Conservation (phyloP, 2,329 filamentous ascomycete species). For the Biscogniauxia marginata region DNA sequence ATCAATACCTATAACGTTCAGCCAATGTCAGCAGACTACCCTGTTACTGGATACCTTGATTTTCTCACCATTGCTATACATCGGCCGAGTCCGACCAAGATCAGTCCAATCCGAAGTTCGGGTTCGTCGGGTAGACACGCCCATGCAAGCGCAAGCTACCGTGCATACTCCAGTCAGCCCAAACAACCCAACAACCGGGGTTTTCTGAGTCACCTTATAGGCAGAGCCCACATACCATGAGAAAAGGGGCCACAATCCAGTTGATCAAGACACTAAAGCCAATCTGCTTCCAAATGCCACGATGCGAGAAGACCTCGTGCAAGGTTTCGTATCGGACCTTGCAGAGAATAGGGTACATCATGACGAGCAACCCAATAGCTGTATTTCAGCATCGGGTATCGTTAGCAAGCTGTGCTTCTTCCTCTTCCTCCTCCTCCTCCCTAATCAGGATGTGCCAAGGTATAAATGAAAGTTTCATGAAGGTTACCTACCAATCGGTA, state of each 20-base stretch:
- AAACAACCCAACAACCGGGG: no score
- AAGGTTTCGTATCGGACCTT: conserved; percentile 79
- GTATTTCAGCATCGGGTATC: no score
- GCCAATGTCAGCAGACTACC: not conserved
- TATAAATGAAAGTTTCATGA: not conserved
- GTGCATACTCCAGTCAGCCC: not conserved
- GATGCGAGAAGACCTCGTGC: conserved; percentile 61
- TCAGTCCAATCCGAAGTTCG: conserved; percentile 63
- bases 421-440: no score
- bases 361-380: conserved; percentile 79
- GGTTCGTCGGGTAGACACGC: conserved; percentile 61
- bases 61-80: conserved; percentile 80
- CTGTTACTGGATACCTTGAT: not conserved
- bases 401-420: no score
- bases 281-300: conserved; percentile 75
- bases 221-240: conserved; percentile 65
- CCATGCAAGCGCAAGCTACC: conserved; percentile 64
- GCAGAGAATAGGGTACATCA: conserved; percentile 94
- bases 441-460: no score
- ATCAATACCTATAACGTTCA: conserved; percentile 50
- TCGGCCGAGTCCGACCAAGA: conserved; percentile 78
- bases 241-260: conserved; percentile 77
- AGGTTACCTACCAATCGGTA: conserved; percentile 26
- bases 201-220: no score
- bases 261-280: conserved; percentile 73